Evolutionary conservation across 257 asterid species (phyloP), one percentile per base, ranked within the genome.

Genomic region (Datura wrightii): DNA sequence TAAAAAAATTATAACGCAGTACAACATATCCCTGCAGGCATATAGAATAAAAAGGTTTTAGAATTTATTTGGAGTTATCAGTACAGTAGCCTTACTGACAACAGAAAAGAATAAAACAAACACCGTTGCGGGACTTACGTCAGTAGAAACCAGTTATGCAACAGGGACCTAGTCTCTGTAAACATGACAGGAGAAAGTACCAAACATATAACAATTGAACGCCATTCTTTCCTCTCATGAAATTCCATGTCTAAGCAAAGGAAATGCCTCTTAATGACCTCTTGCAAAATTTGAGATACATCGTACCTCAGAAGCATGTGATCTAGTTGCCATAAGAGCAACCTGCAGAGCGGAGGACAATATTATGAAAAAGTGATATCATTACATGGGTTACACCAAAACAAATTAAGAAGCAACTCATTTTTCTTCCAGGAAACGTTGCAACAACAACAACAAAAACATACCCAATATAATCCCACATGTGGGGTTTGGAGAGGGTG

Each of bases 71-170:
- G 44, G 10, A 74, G 59, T 31, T 11, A 74, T 71, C 55, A 10
- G 37, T 44, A n/a, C 37, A 71, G 39, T n/a, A 71, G 2, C 39
- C 79, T 44, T 71, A n/a, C 56, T 71, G 18, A n/a, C 54, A n/a
- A 24, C 52, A 42, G 36, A 24, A 70, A 52, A 24, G n/a, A 16
- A 72, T 58, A 80, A 60, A 76, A 65, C 14, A 79, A 80, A 70
- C 58, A 39, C 85, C 55, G 65, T 70, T 15, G 58, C 58, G 50
- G 86, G 53, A 83, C 97, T 88, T 88, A 94, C 98, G 92, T 92
- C 87, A 80, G 79, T 50, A 93, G 89, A 87, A 93, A 94, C 97
- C 97, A 94, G 31, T 83, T 86, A 85, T 92, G 98, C 88, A 94
- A 88, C 76, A 93, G 84, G 44, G 94, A 90, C 88, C 94, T 93